phyloP scores from a whole-genome alignment of 192 early-diverging fungal species.

The Chytriomyces sp. region DNA sequence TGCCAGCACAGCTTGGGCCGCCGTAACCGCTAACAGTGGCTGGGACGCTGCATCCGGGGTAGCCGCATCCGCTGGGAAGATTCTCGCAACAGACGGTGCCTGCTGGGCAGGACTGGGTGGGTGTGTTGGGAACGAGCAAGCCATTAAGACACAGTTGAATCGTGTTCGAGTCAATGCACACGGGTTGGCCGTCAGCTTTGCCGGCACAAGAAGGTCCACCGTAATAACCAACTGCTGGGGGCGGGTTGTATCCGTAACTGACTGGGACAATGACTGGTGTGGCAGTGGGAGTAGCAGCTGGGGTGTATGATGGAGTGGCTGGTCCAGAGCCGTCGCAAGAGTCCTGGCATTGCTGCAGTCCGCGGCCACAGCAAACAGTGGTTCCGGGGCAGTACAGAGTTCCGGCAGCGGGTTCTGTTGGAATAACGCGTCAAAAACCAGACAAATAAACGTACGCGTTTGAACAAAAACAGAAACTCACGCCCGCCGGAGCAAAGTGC shows the following conservation, averaged over 20 bases:
- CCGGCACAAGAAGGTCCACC: slow-evolving; percentile 12
- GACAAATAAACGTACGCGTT: too few relatives aligned
- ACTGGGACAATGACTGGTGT: neutral
- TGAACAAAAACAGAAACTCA: neutral
- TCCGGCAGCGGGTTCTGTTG: neutral
- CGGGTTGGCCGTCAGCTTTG: neutral
- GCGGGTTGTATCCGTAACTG: neutral
- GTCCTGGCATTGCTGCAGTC: neutral
- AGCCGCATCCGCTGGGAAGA: neutral
- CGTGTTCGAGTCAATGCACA: slow-evolving; percentile 11
- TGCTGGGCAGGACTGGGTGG: neutral
- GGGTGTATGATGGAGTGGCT: neutral
- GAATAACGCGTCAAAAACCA: neutral
- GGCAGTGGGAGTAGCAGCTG: neutral
- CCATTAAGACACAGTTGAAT: slow-evolving; percentile 11
- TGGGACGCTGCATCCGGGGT: slow-evolving; percentile 8
- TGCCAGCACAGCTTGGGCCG: too few relatives aligned
- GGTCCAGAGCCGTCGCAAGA: neutral
- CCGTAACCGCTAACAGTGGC: neutral
- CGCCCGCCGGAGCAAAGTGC: slow-evolving; percentile 10
- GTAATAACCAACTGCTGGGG: neutral
- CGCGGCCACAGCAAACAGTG: neutral
- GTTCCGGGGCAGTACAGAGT: slow-evolving; percentile 1
- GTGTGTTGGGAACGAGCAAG: too few relatives aligned
- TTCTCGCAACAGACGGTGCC: too few relatives aligned